These are phyloP conservation scores for Talaromyces islandicus DNA, from an alignment of 2,329 filamentous ascomycete species.

Conservation along the genomic window DNA sequence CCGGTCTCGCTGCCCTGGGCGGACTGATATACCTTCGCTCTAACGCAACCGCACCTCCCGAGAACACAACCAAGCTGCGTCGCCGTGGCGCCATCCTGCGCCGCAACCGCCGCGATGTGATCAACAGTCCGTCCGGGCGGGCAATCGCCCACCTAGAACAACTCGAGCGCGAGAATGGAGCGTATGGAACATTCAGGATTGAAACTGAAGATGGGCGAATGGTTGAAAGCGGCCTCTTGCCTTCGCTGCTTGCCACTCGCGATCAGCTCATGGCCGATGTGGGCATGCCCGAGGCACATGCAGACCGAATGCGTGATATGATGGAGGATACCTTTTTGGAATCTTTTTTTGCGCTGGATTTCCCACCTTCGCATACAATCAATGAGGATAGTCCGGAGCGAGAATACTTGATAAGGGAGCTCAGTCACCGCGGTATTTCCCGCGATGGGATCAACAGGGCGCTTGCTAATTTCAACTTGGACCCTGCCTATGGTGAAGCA, in stretches of 20 bases:
- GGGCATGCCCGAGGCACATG: slow-evolving; percentile 31
- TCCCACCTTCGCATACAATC: slow-evolving; percentile 30
- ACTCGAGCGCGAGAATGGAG: slow-evolving; percentile 34
- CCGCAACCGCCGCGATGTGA: slow-evolving; percentile 21
- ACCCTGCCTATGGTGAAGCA: slow-evolving; percentile 34
- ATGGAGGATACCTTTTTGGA: slow-evolving; percentile 41
- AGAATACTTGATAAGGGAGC: slow-evolving; percentile 31
- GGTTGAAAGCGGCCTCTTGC: slow-evolving; percentile 37
- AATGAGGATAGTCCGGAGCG: slow-evolving; percentile 27
- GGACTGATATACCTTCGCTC: slow-evolving; percentile 36
- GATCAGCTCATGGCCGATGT: slow-evolving; percentile 38
- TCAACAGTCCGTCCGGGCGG: slow-evolving; percentile 28
- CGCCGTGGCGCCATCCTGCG: slow-evolving; percentile 37
- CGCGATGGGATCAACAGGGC: slow-evolving; percentile 31
- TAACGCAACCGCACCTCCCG: slow-evolving; percentile 19
- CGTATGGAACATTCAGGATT: slow-evolving; percentile 38
- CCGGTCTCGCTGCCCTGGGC: slow-evolving; percentile 36
- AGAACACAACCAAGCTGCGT: slow-evolving; percentile 23
- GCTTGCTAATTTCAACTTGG: slow-evolving; percentile 32
- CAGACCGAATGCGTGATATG: slow-evolving; percentile 36
- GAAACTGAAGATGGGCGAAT: slow-evolving; percentile 36
- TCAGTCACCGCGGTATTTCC: slow-evolving; percentile 35
- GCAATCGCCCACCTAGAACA: slow-evolving; percentile 35
- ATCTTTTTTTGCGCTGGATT: slow-evolving; percentile 37
- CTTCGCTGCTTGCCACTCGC: slow-evolving; percentile 35